Evolutionary conservation across 352 stramenopile genomes (phyloP).

Genomic region (Globisporangium mamillatum): DNA sequence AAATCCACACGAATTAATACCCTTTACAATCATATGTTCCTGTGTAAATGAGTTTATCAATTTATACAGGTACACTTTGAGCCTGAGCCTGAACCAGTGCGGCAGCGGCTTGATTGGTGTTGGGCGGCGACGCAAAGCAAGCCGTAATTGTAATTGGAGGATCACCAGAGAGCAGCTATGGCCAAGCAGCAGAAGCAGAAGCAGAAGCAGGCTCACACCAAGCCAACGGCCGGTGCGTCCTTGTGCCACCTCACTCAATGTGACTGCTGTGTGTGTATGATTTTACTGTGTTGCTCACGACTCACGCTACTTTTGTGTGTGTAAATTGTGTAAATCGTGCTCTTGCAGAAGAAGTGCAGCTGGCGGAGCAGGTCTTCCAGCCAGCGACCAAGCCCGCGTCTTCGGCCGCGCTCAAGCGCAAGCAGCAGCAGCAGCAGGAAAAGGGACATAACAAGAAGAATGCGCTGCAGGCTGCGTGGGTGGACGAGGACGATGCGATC

Average conservation of each 20-base stretch:
- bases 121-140: conserved; percentile 3
- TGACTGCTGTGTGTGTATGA: not conserved
- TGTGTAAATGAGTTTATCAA: not conserved
- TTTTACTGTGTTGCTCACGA: not conserved
- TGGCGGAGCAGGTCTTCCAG: conserved; percentile 60
- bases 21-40: not conserved
- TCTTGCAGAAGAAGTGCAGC: conserved; percentile 43
- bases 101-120: conserved; percentile 11
- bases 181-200: conserved; percentile 10
- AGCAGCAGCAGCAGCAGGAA: conserved; percentile 28
- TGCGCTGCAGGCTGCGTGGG: conserved; percentile 65
- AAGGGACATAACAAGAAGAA: conserved; percentile 16
- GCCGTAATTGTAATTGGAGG: not conserved
- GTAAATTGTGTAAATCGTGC: not conserved
- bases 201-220: conserved; percentile 5
- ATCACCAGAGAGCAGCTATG: conserved; percentile 4
- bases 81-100: not conserved
- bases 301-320: not conserved
- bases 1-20: not conserved
- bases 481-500: conserved; percentile 84
- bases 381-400: conserved; percentile 16
- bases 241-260: not conserved
- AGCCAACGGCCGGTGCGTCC: conserved; percentile 15
- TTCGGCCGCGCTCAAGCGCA: conserved; percentile 26
- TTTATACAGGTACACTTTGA: not conserved